Evolutionary conservation across 75 land plant species (phyloP).

Genomic region (Chamaecyparis obtusa): DNA sequence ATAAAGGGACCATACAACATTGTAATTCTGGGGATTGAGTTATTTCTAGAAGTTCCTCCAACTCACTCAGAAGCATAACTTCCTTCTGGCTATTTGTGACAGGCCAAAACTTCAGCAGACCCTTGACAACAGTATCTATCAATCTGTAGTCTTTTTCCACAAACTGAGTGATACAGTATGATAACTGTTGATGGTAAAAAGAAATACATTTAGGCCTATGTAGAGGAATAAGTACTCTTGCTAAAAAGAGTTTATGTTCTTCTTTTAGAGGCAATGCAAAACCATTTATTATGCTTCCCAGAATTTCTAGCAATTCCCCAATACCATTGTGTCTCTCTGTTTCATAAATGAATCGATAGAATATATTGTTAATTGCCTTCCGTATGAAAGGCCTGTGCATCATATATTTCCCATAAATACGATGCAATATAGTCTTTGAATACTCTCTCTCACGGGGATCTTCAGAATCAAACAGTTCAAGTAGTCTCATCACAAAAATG

Average conservation of each 20-base stretch:
- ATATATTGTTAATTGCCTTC: conserved; percentile 43
- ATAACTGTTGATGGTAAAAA: conserved; percentile 31
- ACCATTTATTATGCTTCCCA: conserved; percentile 40
- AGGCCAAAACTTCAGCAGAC: conserved; percentile 29
- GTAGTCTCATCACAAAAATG: conserved; percentile 23
- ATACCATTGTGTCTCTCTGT: conserved; percentile 39
- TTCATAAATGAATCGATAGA: conserved; percentile 31
- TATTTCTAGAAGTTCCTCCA: conserved; percentile 27
- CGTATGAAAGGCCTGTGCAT: conserved; percentile 48
- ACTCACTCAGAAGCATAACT: conserved; percentile 23
- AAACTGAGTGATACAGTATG: conserved; percentile 34
- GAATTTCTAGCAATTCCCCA: conserved; percentile 30
- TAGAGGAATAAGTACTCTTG: conserved; percentile 23
- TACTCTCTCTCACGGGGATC: conserved; percentile 41
- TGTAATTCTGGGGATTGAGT: conserved; percentile 43
- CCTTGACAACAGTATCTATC: conserved; percentile 24
- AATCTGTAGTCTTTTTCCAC: conserved; percentile 31
- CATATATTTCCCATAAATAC: conserved; percentile 36
- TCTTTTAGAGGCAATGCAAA: conserved; percentile 36
- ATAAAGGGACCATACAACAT: conserved; percentile 28
- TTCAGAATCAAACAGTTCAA: conserved; percentile 38
- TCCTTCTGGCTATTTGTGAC: conserved; percentile 38
- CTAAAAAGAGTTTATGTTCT: conserved; percentile 22
- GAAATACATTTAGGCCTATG: conserved; percentile 29
- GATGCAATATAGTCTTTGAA: conserved; percentile 44